Evolutionary conservation across 176 grass and related monocot genomes (phyloP).

Genomic region (Metroxylon sagu): DNA sequence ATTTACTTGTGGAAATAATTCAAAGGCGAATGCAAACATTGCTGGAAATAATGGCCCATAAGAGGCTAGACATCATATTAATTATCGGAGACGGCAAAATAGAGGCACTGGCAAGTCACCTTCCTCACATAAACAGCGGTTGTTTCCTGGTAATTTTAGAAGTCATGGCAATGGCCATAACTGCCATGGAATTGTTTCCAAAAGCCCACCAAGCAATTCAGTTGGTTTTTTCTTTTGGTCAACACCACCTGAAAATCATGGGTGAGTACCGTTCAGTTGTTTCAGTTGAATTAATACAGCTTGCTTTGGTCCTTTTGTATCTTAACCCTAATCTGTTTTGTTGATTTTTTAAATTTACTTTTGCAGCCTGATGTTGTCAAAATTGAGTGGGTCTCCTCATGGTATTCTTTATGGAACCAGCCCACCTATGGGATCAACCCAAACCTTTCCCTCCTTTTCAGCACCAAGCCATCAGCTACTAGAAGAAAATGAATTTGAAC

Average conservation of each 20-base stretch:
- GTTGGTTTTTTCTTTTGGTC: constrained; percentile 95
- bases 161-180: constrained; percentile 29
- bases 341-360: too few relatives aligned
- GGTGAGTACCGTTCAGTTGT: constrained; percentile 30
- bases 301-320: too few relatives aligned
- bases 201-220: constrained; percentile 90
- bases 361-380: constrained; percentile 48
- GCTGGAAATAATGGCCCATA: constrained; percentile 38
- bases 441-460: constrained; percentile 92
- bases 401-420: constrained; percentile 57
- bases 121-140: constrained; percentile 57
- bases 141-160: constrained; percentile 79
- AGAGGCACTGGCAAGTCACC: constrained; percentile 60
- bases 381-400: constrained; percentile 73
- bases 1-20: constrained; percentile 15
- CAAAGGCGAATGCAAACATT: constrained; percentile 34
- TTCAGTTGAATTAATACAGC: neutral
- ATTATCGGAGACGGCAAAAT: constrained; percentile 57
- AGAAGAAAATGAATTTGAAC: constrained; percentile 92
- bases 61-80: constrained; percentile 56
- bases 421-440: constrained; percentile 80
- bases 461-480: constrained; percentile 85
- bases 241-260: constrained; percentile 76
- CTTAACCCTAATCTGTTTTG: too few relatives aligned
- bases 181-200: constrained; percentile 53